Base-by-base conservation (phyloP, 108 stramenopile genomes). In the Cylindrotheca closterium region DNA sequence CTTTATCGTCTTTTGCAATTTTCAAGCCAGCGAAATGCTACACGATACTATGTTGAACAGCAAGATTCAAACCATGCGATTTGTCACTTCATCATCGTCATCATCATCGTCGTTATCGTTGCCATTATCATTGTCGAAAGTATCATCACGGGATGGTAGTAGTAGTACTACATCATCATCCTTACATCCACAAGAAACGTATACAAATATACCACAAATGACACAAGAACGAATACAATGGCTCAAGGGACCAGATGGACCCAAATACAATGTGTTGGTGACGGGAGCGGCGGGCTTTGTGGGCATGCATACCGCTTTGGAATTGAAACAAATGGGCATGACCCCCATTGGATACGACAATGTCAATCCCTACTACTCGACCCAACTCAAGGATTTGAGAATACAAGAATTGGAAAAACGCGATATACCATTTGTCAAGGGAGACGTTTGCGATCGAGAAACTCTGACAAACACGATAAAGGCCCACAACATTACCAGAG, bases 341-440 rank as follows among this genome's bases (percentile, higher is more conserved):
- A 67, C 65, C 19, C 73, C 73, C 4, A 67, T 74, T 59, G 73
- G 66, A 47, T 74, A 67, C 47, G 73, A 74, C 60, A 74, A 57
- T 34, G 60, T 74, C 47, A 74, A 74, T 33, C 15, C 18, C 15
- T 74, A 74, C 34, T 74, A 74, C 47, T 67, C 73, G 1, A 55
- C 46, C 0, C 46, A 61, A 10, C 47, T 74, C 17, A 74, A 74
- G 37, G 60, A 74, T 25, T 29, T 19, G 30, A 37, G 73, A 34
- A 74, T 74, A 31, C 10, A 55, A 2, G 73, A 74, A 33, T 29
- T 74, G 12, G 33, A 54, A 24, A 60, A 62, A 27, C 42, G 31
- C 2, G 34, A 62, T 47, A 74, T 74, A 10, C 27, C 52, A 1
- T 67, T 74, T 62, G 66, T 74, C 30, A 65, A 58, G 27, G 73